phyloP scores from a whole-genome alignment of 345 rosid species.

The Populus ilicifolia region DNA sequence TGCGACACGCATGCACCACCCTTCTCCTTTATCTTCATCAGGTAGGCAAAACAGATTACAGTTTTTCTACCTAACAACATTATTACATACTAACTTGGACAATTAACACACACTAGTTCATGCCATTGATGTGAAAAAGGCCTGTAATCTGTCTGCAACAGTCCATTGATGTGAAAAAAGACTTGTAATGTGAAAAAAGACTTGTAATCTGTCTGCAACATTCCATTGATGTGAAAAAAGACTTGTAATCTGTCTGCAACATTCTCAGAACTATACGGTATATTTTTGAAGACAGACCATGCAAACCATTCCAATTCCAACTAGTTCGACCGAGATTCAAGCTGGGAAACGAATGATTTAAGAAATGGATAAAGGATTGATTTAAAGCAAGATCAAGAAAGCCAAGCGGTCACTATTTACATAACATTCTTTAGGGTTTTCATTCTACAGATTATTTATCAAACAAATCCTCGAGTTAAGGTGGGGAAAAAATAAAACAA shows the following conservation, averaged over 20 bases:
- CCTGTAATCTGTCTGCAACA: not conserved
- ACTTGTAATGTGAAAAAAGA: not conserved
- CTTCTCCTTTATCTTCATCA: not conserved
- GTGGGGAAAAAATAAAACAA: conserved; percentile 2
- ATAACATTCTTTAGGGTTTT: conserved; percentile 10
- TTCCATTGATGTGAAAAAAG: not conserved
- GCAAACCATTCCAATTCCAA: not conserved
- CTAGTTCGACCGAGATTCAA: not conserved
- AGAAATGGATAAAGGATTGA: not conserved
- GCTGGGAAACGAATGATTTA: not conserved
- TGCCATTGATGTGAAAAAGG: not conserved
- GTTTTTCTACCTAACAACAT: not conserved
- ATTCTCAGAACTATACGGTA: not conserved
- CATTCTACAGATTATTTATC: conserved; percentile 56
- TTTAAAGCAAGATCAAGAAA: not conserved
- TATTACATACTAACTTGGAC: not conserved
- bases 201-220: not conserved
- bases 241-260: not conserved
- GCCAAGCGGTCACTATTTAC: conserved; percentile 13
- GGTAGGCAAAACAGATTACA: not conserved
- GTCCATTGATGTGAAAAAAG: not conserved
- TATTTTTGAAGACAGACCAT: not conserved
- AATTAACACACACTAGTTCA: not conserved
- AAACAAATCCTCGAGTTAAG: conserved; percentile 32
- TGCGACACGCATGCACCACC: not conserved